A percentile compares a stretch with the other conserved stretches of the same genome.
These are phyloP conservation scores for Fraxinus cuspidata DNA, from an alignment of 257 asterid genomes.

Conservation along the genomic window DNA sequence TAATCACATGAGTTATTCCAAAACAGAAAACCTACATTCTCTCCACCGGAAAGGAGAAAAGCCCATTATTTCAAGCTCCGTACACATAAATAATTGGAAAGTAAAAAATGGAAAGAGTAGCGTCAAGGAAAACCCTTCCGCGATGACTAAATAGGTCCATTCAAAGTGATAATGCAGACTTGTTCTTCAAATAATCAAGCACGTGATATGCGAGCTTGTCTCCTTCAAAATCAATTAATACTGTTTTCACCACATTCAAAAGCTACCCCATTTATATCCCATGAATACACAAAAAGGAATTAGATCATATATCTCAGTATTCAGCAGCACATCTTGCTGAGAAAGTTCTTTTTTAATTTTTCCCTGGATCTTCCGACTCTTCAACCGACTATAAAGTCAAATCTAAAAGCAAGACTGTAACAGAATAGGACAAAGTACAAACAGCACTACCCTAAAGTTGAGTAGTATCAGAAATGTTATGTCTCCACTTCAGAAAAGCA, in stretches of 20 bases:
- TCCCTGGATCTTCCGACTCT: conserved; percentile 17
- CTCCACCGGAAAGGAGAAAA: conserved; percentile 9
- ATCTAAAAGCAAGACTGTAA: neutral
- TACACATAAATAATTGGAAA: neutral
- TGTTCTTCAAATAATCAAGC: neutral
- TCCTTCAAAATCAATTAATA: neutral
- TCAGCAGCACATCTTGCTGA: conserved; percentile 11
- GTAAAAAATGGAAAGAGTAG: neutral
- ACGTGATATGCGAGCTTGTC: neutral
- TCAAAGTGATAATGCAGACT: neutral
- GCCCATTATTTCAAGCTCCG: conserved; percentile 6
- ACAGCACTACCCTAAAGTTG: neutral
- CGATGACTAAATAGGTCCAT: neutral
- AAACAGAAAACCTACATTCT: conserved; percentile 9
- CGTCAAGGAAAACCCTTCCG: neutral
- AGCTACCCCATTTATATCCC: neutral
- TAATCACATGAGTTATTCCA: neutral
- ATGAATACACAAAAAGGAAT: neutral
- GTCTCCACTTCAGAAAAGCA: neutral
- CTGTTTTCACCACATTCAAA: conserved; percentile 6
- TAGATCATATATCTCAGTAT: neutral
- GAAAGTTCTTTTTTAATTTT: neutral
- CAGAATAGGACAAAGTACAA: conserved; percentile 2
- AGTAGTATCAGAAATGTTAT: neutral
- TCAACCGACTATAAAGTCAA: conserved; percentile 12